Evolutionary conservation across 1,139 yeast species (phyloP), one percentile per base, ranked within the genome.

Genomic region (Scheffersomyces segobiensis): DNA sequence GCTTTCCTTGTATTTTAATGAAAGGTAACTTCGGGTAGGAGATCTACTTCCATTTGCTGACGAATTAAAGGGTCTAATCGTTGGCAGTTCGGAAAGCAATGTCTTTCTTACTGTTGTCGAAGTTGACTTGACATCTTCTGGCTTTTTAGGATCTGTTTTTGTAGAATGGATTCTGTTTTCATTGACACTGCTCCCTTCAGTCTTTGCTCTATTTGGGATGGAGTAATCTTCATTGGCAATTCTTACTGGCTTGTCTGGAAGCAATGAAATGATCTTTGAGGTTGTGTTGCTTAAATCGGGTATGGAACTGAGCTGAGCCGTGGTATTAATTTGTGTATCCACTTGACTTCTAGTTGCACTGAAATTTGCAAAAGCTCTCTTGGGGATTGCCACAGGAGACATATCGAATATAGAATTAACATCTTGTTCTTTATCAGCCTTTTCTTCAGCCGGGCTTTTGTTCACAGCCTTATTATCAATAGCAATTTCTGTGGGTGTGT

Each of bases 381-480:
- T 50, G 3, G 63, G 67, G 4, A 64, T 58, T 10, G 62, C 62
- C 19, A 65, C 64, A 14, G 67, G 67, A 10, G 67, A 65, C 22
- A 65, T 52, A 17, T 56, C 60, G 53, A 63, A 54, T 47, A 60
- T 63, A 6, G 24, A 14, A 48, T 48, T 7, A 20, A 17, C 50
- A 7, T 24, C 10, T 7, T 48, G 21, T 20, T 48, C 50, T 24
- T 48, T 24, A 6, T 24, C 8, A 2, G 50, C 17, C 12, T 32
- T 12, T 10, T 10, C 42, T 32, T 7, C 17, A 24, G 7, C 26
- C 7, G 26, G 26, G 42, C 42, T 8, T 17, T 32, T 32, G 42
- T 32, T 32, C 42, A 2, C 42, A 12, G 12, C 17, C 42, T 32
- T 32, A 24, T 24, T 24, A 4, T 32, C 42, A 32, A 17, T n/a